Conservation (phyloP, 768 basidiomycete species). For the Psilocybe azurescens region DNA sequence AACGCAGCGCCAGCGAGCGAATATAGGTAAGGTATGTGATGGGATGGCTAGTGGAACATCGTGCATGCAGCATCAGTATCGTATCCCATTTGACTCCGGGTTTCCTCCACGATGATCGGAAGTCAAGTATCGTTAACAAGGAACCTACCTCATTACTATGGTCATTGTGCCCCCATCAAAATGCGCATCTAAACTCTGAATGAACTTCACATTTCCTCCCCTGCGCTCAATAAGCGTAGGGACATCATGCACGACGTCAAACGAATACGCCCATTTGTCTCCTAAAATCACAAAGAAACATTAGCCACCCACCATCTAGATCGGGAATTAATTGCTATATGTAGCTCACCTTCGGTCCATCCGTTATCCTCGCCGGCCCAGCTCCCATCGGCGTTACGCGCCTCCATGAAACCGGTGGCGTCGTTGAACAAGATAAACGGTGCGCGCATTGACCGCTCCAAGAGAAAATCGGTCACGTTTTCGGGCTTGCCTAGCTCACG, state of each 20-base stretch:
- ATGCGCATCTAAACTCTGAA: constrained; percentile 67
- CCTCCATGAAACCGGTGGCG: constrained; percentile 83
- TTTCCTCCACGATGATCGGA: neutral
- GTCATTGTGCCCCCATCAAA: constrained; percentile 70
- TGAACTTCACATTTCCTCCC: constrained; percentile 71
- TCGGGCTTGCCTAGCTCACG: constrained; percentile 52
- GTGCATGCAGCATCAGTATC: neutral
- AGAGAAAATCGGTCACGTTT: constrained; percentile 53
- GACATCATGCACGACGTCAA: constrained; percentile 77
- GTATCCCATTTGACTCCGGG: neutral
- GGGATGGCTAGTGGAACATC: constrained; percentile 64
- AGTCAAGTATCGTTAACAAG: neutral
- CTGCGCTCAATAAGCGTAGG: constrained; percentile 62
- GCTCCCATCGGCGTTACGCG: constrained; percentile 65
- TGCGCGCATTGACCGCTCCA: constrained; percentile 55
- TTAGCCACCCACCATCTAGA: neutral
- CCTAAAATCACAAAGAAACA: constrained; percentile 28
- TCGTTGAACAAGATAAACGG: constrained; percentile 74
- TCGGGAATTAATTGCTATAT: neutral
- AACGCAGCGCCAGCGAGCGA: constrained; percentile 72
- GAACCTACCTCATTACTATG: constrained; percentile 76
- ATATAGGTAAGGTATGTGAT: constrained; percentile 87
- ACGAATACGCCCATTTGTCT: constrained; percentile 72
- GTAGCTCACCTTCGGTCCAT: constrained; percentile 75
- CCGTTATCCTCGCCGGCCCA: constrained; percentile 78